Base-by-base conservation (phyloP, 2,329 filamentous ascomycete species). In the Ophiostoma novo-ulmi region DNA sequence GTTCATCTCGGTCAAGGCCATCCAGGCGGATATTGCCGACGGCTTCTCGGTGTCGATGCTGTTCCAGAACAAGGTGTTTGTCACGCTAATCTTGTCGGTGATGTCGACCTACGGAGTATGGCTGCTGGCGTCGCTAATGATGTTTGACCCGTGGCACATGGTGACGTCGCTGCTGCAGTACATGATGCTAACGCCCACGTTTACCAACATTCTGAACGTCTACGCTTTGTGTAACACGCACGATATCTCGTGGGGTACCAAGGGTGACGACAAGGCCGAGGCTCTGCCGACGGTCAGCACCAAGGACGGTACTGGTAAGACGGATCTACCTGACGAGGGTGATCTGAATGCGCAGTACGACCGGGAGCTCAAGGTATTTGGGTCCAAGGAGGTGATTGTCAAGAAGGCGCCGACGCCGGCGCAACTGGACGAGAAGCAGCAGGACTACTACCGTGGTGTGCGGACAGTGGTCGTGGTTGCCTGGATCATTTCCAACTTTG, bases 131-230 rank as follows among this genome's bases (percentile, higher is more conserved):
- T 97, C 93, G 10, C 85, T 99, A 74, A 84, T 99, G 75, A 98
- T 98, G 89, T 89, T 98, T 80, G 95, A 99, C 79, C 95, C 95
- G 4, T 99, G 95, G 94, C 95, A 99, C 82, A 98, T 99, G 93
- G 86, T 97, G 79, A 98, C 95, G n/a, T 89, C 91, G 71, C 93
- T 98, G 80, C 80, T 93, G 67, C 95, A 98, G 86, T 99, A 99
- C 80, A 89, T 98, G 76, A 87, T 98, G 61, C 86, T 99, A 71
- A 97, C 94, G 0, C 95, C 95, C 0, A 97, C 94, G 0, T 99
- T 97, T 82, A 96, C 96, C 83, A 99, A 98, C 81, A 94, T 98
- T 72, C 89, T 99, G 76, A 99, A 98, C 83, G 95, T 99, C 71
- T 99, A 98, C 81, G 94, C 94, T 73, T 99, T 99, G 81, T 73